Percentiles rank a stretch among this genome's conserved stretches.
Conservation (phyloP, 2,329 filamentous ascomycete species). For the Pseudocercospora crystallina region DNA sequence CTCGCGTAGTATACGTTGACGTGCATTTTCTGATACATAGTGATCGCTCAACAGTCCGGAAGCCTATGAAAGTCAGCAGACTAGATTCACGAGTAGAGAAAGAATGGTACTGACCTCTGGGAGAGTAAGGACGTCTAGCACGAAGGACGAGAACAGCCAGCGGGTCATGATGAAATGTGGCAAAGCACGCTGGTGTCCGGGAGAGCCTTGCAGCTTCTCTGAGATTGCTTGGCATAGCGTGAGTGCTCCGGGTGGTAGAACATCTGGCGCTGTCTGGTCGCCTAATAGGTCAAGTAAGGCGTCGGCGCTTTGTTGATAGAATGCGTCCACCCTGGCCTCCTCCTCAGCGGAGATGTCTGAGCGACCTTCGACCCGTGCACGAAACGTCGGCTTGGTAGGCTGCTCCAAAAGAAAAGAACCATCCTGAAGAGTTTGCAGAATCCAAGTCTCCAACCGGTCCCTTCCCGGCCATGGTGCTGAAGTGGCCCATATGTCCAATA, state of each 20-base stretch:
- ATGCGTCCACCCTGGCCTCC: constrained; percentile 79
- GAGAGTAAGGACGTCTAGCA: constrained; percentile 79
- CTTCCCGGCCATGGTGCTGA: constrained; percentile 89
- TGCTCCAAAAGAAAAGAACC: constrained; percentile 88
- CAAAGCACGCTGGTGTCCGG: constrained; percentile 67
- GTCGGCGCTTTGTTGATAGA: constrained; percentile 79
- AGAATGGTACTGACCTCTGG: constrained; percentile 65
- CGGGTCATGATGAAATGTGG: constrained; percentile 82
- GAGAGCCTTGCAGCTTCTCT: constrained; percentile 62
- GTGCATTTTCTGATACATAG: constrained; percentile 86
- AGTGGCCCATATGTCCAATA: constrained; percentile 83
- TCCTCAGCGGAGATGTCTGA: constrained; percentile 71
- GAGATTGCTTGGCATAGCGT: constrained; percentile 83
- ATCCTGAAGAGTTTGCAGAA: constrained; percentile 92
- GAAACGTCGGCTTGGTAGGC: constrained; percentile 70
- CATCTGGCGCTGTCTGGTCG: constrained; percentile 72
- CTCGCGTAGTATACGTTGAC: constrained; percentile 71
- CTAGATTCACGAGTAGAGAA: no score
- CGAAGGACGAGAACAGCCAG: constrained; percentile 88
- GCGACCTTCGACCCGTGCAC: constrained; percentile 68
- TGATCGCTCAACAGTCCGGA: constrained; percentile 75
- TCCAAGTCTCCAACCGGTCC: constrained; percentile 85
- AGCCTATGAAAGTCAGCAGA: constrained; percentile 47
- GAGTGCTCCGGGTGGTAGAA: constrained; percentile 81
- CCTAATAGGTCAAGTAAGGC: constrained; percentile 83